Percentiles rank a stretch among this genome's conserved stretches.
Conservation (phyloP, 176 grass and related monocot species). For the Tuctoria greenei region DNA sequence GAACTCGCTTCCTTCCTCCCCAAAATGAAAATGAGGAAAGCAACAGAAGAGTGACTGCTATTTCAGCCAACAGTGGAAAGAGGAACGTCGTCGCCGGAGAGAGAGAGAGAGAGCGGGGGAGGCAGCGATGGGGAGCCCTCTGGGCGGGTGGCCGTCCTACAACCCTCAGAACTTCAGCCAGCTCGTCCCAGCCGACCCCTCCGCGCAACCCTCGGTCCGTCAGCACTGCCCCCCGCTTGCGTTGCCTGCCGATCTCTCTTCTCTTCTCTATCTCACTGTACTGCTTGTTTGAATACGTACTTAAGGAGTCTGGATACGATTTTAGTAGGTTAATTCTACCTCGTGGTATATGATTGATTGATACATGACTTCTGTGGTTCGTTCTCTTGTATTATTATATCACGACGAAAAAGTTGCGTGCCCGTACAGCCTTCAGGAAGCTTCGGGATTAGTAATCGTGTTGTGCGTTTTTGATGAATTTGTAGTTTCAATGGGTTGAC, state of each 20-base stretch:
- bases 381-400: not conserved
- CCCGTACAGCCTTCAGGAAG: not conserved
- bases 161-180: conserved; percentile 92
- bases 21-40: no score
- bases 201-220: conserved; percentile 70
- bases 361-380: not conserved
- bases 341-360: not conserved
- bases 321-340: not conserved
- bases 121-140: conserved; percentile 44
- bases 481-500: not conserved
- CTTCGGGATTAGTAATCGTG: not conserved
- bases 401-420: no score
- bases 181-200: conserved; percentile 65
- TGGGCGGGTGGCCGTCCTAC: conserved; percentile 79
- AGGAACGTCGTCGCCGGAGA: no score
- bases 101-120: no score
- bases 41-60: no score
- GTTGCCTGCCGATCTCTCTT: not conserved
- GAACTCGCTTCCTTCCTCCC: no score
- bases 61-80: no score
- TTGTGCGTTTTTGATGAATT: not conserved
- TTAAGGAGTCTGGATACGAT: not conserved
- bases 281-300: not conserved
- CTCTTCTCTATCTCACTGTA: not conserved
- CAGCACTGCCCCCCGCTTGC: conserved; percentile 10